These are phyloP conservation scores for Grosmannia huntii DNA, from an alignment of 2,329 filamentous ascomycete genomes.

Conservation along the genomic window DNA sequence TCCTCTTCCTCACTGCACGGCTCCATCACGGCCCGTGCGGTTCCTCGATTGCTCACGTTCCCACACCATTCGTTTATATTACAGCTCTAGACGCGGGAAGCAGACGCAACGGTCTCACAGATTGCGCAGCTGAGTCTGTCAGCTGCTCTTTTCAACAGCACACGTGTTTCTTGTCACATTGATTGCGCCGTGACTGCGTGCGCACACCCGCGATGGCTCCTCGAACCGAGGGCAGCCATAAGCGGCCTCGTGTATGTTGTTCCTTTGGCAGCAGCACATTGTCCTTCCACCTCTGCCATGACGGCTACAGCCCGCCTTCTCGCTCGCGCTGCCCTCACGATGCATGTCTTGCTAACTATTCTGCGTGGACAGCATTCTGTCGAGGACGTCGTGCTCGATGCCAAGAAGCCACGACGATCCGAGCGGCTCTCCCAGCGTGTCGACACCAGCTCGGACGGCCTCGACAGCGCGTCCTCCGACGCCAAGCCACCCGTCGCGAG, in stretches of 20 bases:
- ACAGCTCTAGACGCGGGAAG: no score
- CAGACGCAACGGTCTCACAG: neutral
- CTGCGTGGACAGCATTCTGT: conserved; percentile 45
- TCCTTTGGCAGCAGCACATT: neutral
- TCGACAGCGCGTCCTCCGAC: conserved; percentile 3
- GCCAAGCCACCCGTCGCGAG: conserved; percentile 46
- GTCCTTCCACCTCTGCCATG: neutral
- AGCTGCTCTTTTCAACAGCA: neutral
- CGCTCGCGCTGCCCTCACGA: neutral
- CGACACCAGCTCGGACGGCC: conserved; percentile 7
- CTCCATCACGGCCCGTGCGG: neutral
- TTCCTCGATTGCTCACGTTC: neutral
- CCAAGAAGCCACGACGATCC: conserved; percentile 76
- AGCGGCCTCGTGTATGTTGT: conserved; percentile 17
- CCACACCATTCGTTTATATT: no score
- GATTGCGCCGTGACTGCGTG: no score
- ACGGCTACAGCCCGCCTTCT: neutral
- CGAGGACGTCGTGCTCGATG: conserved; percentile 46
- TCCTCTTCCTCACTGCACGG: neutral
- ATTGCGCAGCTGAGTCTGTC: neutral
- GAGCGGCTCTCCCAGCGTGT: conserved; percentile 51
- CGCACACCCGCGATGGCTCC: conserved; percentile 1
- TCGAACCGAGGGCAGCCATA: conserved; percentile 18
- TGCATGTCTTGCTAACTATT: conserved; percentile 5
- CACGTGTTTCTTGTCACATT: no score